phyloP scores from a whole-genome alignment of 331 rosid genomes.

The Pyrus hybrid region DNA sequence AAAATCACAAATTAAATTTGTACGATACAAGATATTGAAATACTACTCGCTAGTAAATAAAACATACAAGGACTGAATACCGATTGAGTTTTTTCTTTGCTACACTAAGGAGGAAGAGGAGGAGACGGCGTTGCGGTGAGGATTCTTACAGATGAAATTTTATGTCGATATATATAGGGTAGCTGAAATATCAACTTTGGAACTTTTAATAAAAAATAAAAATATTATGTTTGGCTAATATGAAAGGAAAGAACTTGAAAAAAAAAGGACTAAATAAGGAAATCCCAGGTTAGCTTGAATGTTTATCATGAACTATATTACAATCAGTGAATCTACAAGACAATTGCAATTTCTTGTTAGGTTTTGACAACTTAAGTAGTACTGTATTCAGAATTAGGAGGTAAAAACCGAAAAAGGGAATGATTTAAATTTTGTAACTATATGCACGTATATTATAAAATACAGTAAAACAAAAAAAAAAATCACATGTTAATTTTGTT shows the following conservation, averaged over 20 bases:
- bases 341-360: not conserved
- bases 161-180: not conserved
- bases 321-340: not conserved
- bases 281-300: not conserved
- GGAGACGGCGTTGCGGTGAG: not conserved
- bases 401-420: not conserved
- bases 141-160: not conserved
- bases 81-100: not conserved
- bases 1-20: not conserved
- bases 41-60: not conserved
- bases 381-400: not conserved
- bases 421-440: not conserved
- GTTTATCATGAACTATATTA: not conserved
- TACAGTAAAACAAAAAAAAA: not conserved
- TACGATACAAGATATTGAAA: not conserved
- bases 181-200: not conserved
- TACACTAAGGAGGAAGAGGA: not conserved
- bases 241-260: not conserved
- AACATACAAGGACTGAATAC: not conserved
- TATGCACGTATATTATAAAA: not conserved
- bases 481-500: not conserved
- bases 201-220: not conserved
- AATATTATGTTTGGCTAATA: not conserved
- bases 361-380: not conserved
- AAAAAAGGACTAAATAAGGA: not conserved